Evolutionary conservation across 2,329 filamentous ascomycete genomes (phyloP), one percentile per base, ranked within the genome.

Genomic region (Blastomyces gilchristii): DNA sequence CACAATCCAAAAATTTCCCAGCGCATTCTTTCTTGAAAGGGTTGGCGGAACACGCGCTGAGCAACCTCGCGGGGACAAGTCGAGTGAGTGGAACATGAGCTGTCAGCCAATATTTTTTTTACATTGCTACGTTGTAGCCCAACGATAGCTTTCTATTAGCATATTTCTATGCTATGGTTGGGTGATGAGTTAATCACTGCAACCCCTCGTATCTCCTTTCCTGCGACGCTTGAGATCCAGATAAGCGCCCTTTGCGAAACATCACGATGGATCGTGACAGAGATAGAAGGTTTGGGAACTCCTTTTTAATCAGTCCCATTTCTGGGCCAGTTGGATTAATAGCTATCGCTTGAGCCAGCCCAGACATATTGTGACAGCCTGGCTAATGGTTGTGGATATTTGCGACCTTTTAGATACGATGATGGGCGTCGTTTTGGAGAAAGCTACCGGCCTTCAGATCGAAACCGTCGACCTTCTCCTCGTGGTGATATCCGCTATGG

Each of bases 231-330:
- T 50, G 3, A 50, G 22, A 25, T 50, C 45, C 8, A 25, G n/a
- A 22, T 11, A 50, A n/a, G 11, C 43, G 9, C 11, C 1, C 34
- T 39, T 25, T n/a, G 22, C n/a, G 11, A 37, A 41, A 14, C n/a
- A 25, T n/a, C 34, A 25, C 12, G 39, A 76, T 77, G 72, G 75
- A 77, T 63, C 72, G 76, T 69, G 76, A 77, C 71, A 73, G 77
- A 73, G 76, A 77, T 70, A 73, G 77, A 73, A 78, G 77, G 77
- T 78, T 67, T 65, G 73, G 69, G 63, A 11, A 45, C 47, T 34
- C 9, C 47, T 34, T 8, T 60, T 58, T 41, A 45, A 18, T 22
- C 52, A 34, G 12, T 31, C n/a, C 6, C 16, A 53, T 49, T 25
- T 54, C 9, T 54, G 18, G 3, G 14, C 2, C 8, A 37, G 50